A percentile compares a stretch with the other conserved stretches of the same genome.
These are phyloP conservation scores for Gremmenia infestans DNA, from an alignment of 2,329 filamentous ascomycete genomes.

Conservation along the genomic window DNA sequence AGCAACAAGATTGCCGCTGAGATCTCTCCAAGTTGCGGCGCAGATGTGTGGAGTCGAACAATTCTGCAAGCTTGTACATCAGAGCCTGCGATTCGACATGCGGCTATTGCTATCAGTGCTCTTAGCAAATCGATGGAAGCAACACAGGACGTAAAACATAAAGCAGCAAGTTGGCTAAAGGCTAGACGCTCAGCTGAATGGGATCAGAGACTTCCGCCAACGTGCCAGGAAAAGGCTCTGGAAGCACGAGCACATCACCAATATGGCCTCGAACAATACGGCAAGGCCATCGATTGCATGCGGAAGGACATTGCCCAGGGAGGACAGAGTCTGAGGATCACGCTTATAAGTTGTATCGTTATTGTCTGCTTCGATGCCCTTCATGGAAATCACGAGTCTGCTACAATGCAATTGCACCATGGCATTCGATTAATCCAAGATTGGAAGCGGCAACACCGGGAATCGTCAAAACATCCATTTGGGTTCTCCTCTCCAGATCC, in stretches of 20 bases:
- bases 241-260: slow-evolving; percentile 14
- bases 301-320: slow-evolving; percentile 8
- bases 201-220: too few relatives aligned
- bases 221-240: not conserved
- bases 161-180: not conserved
- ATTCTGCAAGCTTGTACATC: slow-evolving; percentile 17
- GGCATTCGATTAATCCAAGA: slow-evolving; percentile 28
- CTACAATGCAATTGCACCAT: slow-evolving; percentile 17
- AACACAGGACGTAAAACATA: slow-evolving; percentile 8
- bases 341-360: slow-evolving; percentile 17
- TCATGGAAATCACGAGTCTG: slow-evolving; percentile 18
- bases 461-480: slow-evolving; percentile 10
- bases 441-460: slow-evolving; percentile 22
- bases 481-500: slow-evolving; percentile 22
- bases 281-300: slow-evolving; percentile 18
- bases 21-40: slow-evolving; percentile 16
- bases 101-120: slow-evolving; percentile 20
- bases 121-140: slow-evolving; percentile 17
- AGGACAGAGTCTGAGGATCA: slow-evolving; percentile 13
- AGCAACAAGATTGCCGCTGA: slow-evolving; percentile 11
- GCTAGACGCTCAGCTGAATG: not conserved
- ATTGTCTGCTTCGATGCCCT: slow-evolving; percentile 19
- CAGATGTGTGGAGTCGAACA: slow-evolving; percentile 16
- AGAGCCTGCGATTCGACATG: slow-evolving; percentile 15
- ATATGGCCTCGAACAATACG: slow-evolving; percentile 16